Percentiles rank a stretch among this genome's conserved stretches.
These are phyloP conservation scores for Elaeis oleifera DNA, from an alignment of 202 grass and related monocot genomes.

Conservation along the genomic window DNA sequence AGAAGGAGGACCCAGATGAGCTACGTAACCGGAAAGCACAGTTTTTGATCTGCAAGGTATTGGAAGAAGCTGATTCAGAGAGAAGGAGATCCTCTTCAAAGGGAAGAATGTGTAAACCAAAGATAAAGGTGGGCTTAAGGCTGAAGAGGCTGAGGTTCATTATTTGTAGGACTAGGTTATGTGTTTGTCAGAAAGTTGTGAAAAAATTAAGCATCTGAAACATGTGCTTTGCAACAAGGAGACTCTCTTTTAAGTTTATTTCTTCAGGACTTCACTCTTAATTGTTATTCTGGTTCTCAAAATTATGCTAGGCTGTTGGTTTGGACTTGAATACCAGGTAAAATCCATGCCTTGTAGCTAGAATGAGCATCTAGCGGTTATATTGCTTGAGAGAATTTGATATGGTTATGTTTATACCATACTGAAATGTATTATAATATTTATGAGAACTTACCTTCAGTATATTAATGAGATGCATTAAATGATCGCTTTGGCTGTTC, in stretches of 20 bases:
- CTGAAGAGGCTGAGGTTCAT: background rate
- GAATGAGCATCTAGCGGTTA: too few species aligned
- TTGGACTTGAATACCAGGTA: too few species aligned
- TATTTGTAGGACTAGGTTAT: background rate
- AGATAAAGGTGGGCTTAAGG: background rate
- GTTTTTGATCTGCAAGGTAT: background rate
- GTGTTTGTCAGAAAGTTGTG: background rate
- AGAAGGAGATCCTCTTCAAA: background rate
- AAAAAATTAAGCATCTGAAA: background rate
- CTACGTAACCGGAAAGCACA: background rate
- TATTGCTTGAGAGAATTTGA: too few species aligned
- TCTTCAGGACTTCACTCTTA: too few species aligned
- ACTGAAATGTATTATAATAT: too few species aligned
- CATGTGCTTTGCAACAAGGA: background rate
- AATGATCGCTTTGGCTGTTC: too few species aligned
- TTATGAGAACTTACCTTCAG: too few species aligned
- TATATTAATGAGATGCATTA: too few species aligned
- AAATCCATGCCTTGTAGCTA: too few species aligned
- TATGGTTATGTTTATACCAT: too few species aligned
- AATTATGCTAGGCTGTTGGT: too few species aligned
- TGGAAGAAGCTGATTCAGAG: background rate
- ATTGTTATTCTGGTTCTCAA: too few species aligned
- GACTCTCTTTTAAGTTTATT: background rate
- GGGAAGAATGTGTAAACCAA: background rate
- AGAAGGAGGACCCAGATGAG: constrained; percentile 5